Base-by-base conservation (phyloP, 208 protist species). In the Vickermania ingenoplastis region DNA sequence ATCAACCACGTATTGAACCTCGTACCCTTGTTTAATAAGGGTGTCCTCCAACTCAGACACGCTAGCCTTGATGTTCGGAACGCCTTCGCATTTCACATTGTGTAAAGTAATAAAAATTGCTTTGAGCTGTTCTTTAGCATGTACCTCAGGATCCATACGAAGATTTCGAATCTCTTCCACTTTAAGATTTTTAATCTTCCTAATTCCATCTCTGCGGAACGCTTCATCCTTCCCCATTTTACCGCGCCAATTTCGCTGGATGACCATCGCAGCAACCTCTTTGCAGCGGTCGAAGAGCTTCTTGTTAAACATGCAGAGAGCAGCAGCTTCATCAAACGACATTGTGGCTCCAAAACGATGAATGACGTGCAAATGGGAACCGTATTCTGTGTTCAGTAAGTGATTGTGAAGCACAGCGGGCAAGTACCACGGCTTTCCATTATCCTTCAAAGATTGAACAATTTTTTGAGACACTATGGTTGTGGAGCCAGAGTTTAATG, bases 231-330 rank as follows among this genome's bases (percentile, higher is more conserved):
- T 75, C n/a, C 75, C 84, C 45, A 83, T 23, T 45, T 75, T 59
- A 0, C 62, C 72, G 26, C 81, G 75, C 83, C 84, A 92, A 65
- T 87, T 92, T 25, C 84, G 74, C 59, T 95, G 84, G 66, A 95
- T 87, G 49, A 95, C 25, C 5, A 88, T 54, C 7, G 83, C 62
- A 0, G 88, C 79, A 61, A 81, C 83, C 52, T 80, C 77, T 31
- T 78, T 70, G 23, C 83, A 75, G 22, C 67, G 64, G 62, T 87
- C 76, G 25, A 77, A 67, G 11, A 95, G 60, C 11, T 63, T 60
- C 52, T 76, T 81, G 67, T 80, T 88, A 55, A 92, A 85, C 22
- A 95, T 57, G 28, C 71, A 63, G 29, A 88, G 61, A 1, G 88
- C 71, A 2, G 88, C 88, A 17, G 88, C 88, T 58, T 89, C 75